These are phyloP conservation scores for Beauveria sp. DNA, from an alignment of 2,329 filamentous ascomycete species.

Conservation along the genomic window DNA sequence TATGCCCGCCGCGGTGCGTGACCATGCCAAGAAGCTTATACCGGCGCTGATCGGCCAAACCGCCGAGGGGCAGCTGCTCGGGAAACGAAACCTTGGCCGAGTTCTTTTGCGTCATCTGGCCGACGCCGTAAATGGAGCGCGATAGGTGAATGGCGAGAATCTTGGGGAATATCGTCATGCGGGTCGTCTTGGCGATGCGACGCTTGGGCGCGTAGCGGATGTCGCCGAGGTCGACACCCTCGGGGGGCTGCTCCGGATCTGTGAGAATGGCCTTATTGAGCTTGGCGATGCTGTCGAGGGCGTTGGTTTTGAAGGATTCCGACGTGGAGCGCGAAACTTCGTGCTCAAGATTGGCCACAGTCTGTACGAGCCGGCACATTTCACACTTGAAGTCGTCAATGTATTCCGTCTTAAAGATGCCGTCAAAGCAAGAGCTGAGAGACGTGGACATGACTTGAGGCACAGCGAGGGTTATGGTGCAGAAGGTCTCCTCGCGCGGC, in stretches of 20 bases:
- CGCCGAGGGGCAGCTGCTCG: slow-evolving; percentile 74
- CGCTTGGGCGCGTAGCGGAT: slow-evolving; percentile 68
- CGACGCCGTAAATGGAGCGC: slow-evolving; percentile 79
- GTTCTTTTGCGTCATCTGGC: slow-evolving; percentile 78
- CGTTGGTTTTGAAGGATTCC: slow-evolving; percentile 39
- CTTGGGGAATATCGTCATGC: slow-evolving; percentile 81
- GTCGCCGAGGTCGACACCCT: slow-evolving; percentile 68
- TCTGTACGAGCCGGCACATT: slow-evolving; percentile 79
- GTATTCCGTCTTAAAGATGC: slow-evolving; percentile 87
- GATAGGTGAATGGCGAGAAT: slow-evolving; percentile 88
- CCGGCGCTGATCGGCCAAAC: slow-evolving; percentile 65
- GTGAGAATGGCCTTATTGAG: slow-evolving; percentile 64
- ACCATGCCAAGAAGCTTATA: slow-evolving; percentile 84
- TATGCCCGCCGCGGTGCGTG: slow-evolving; percentile 90
- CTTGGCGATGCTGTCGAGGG: slow-evolving; percentile 53
- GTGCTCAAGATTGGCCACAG: slow-evolving; percentile 53
- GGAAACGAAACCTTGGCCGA: slow-evolving; percentile 89
- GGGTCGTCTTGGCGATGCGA: slow-evolving; percentile 78
- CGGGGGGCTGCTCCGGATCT: slow-evolving; percentile 71
- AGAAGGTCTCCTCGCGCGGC: slow-evolving; percentile 75
- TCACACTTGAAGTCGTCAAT: slow-evolving; percentile 98
- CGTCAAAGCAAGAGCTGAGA: slow-evolving; percentile 83
- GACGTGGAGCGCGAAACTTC: slow-evolving; percentile 50
- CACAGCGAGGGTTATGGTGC: slow-evolving; percentile 85
- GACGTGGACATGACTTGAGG: slow-evolving; percentile 76